These are phyloP conservation scores for Mimosa pudica DNA, from an alignment of 306 rosid genomes.

Conservation along the genomic window DNA sequence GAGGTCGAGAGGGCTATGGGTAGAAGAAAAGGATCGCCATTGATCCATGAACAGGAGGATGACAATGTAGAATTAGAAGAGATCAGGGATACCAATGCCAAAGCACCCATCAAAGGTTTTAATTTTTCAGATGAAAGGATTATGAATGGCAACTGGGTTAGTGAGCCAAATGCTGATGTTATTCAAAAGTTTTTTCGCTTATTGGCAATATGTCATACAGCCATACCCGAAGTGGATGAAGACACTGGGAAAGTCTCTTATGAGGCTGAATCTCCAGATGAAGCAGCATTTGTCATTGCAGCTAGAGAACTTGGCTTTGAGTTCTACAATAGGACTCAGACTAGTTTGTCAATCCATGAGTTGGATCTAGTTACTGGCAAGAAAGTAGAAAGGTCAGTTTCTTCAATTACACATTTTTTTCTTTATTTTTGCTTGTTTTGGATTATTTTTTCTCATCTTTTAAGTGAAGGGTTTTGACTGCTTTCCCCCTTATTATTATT, in stretches of 20 bases:
- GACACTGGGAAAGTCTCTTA: constrained; percentile 52
- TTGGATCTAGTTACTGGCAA: constrained; percentile 55
- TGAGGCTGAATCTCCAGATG: constrained; percentile 86
- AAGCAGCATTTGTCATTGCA: constrained; percentile 83
- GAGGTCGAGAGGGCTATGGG: constrained; percentile 66
- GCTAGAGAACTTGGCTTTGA: constrained; percentile 43
- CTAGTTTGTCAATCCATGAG: constrained; percentile 56
- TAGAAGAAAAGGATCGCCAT: constrained; percentile 42
- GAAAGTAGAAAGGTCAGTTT: constrained; percentile 55
- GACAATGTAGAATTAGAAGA: constrained; percentile 29
- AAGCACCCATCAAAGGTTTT: constrained; percentile 56
- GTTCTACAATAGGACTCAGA: constrained; percentile 70
- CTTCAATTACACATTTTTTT: not conserved
- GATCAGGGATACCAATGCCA: constrained; percentile 27
- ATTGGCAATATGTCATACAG: constrained; percentile 74
- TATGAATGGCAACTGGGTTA: constrained; percentile 67
- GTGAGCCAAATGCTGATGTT: constrained; percentile 55
- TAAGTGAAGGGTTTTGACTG: not conserved
- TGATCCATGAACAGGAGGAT: constrained; percentile 29
- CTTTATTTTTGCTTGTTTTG: not conserved
- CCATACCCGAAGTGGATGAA: constrained; percentile 34
- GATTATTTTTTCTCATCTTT: not conserved
- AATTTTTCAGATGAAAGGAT: constrained; percentile 65
- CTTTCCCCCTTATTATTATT: not conserved
- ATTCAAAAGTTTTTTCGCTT: constrained; percentile 56